Conservation (phyloP, 495 filamentous ascomycete species). For the Daldinia concentrica region DNA sequence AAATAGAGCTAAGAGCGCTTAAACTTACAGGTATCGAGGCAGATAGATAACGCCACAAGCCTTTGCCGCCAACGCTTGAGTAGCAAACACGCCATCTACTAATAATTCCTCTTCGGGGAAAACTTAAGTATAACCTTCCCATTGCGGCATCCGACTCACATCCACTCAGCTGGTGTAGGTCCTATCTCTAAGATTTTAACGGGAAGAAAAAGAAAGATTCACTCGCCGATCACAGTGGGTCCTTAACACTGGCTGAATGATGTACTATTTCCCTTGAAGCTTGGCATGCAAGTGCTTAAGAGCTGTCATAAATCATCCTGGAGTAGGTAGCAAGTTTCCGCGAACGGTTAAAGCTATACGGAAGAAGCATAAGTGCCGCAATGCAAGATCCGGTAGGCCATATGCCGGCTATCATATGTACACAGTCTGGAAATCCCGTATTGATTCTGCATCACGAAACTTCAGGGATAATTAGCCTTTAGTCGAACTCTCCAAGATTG, state of each 20-base stretch:
- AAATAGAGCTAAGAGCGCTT: background rate
- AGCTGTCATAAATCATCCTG: conserved; percentile 25
- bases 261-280: background rate
- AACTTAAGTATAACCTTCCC: background rate
- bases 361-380: background rate
- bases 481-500: too few relatives aligned
- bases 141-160: background rate
- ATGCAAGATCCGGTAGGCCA: conserved; percentile 17
- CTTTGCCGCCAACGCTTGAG: background rate
- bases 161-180: background rate
- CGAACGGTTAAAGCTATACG: background rate
- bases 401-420: too few relatives aligned
- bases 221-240: background rate
- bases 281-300: background rate
- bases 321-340: background rate
- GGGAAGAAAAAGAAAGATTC: background rate
- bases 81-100: background rate
- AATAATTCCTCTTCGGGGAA: background rate
- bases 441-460: background rate
- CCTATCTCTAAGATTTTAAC: background rate
- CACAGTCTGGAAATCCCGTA: too few relatives aligned
- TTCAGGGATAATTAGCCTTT: background rate
- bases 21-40: background rate
- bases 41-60: background rate
- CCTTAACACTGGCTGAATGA: background rate